Evolutionary conservation across 768 basidiomycete genomes (phyloP), one percentile per base, ranked within the genome.

Genomic region (Lanmaoa rubissima): DNA sequence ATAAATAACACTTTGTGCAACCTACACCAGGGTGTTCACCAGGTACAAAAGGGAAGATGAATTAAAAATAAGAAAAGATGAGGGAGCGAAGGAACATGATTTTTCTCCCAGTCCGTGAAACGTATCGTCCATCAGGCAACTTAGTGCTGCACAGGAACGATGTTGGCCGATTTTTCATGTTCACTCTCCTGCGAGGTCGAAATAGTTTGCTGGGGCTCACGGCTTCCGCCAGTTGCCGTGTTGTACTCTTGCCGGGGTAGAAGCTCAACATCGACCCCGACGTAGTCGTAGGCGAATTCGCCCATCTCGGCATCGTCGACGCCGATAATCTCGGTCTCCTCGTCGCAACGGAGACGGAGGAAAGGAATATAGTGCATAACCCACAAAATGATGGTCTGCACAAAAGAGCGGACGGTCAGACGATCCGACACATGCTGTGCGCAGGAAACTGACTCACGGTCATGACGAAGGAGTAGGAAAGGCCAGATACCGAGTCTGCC

Each of bases 271-370:
- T 91, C 90, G 48, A 91, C 69, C 12, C 86, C 88, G 34, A 93
- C 90, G 60, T 91, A 94, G 72, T 94, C 90, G 64, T 92, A 92
- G 2, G 90, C 87, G 59, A 85, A 93, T 74, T 95, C 93, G 60
- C 92, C 94, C 81, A 93, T 86, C 76, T 94, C 88, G 1, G 85
- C 80, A 65, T 93, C 90, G 73, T 98, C 95, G 62, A 96, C 85
- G 55, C 95, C 94, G 46, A 96, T 75, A 40, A 87, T 83, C 73
- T 91, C 89, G 9, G 78, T 78, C 59, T 86, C 84, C 60, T 86
- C 85, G 13, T 73, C 69, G 32, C 78, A 78, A 53, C 92, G 87
- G 60, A 98, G 80, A 40, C 85, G 78, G 52, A 92, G 78, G 51
- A 87, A 88, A 8, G 93, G 93, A 65, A 92, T 86, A 72, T 74